Evolutionary conservation across 1,284 basidiomycete genomes (phyloP), one percentile per base, ranked within the genome.

Genomic region (Ceratobasidium sp.): DNA sequence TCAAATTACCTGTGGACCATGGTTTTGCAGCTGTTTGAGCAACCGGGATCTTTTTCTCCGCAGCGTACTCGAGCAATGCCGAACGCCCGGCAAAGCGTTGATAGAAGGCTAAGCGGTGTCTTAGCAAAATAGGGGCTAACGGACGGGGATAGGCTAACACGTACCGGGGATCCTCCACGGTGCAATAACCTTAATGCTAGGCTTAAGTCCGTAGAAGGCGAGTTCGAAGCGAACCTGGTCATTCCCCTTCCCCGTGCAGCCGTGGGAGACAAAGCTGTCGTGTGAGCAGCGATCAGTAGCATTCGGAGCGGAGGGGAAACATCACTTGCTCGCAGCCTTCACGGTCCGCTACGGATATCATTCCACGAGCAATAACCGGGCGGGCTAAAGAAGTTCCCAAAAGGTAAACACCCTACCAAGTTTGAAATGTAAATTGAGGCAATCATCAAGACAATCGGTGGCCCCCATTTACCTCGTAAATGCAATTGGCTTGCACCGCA

Each of bases 211-310:
- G 83, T 99, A 99, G 86, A 99, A 99, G 9, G 98, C 96, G 73
- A 99, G 91, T 82, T 99, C 98, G 82, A 99, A 99, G 75, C 98
- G 94, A 78, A 99, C 97, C 85, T 99, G 98, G 83, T 99, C 97
- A 83, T 99, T 99, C 73, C 97, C 97, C 86, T 99, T 99, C 73
- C 97, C 97, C 58, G 97, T 99, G 87, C 97, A 99, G 47, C 97
- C 97, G 84, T 99, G 98, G 46, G 96, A 92, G 77, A 99, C 97
- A 81, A 88, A 99, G 82, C 94, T 95, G 74, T 66, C 26, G 18
- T 50, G 11, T 11, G 35, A 11, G 11, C 35, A 38, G 11, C 4
- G 11, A 38, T 38, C 35, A 38, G 35, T 38, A 5, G 35, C 11
- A 38, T 38, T 38, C 35, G 35, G 35, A 38, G 35, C 35, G 35